These are phyloP conservation scores for Colletotrichum cuscutae DNA, from an alignment of 2,329 filamentous ascomycete genomes.

Conservation along the genomic window DNA sequence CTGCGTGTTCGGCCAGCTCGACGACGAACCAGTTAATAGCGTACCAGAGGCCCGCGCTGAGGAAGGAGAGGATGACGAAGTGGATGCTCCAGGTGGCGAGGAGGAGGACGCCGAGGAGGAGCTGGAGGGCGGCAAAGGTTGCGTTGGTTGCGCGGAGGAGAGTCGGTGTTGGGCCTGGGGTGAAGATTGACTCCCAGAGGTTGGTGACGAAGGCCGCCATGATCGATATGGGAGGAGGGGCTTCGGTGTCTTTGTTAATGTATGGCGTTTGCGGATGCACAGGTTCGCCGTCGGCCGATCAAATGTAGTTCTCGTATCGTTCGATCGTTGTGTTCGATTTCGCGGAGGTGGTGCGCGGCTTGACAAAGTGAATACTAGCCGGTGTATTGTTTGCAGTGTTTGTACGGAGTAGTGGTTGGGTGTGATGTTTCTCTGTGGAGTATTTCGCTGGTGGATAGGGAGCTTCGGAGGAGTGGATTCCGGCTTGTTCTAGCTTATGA, in stretches of 20 bases:
- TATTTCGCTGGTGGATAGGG: neutral
- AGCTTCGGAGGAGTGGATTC: neutral
- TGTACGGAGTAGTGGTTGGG: neutral
- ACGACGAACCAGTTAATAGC: conserved; percentile 96
- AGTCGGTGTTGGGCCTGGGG: conserved; percentile 87
- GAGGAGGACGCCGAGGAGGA: conserved; percentile 80
- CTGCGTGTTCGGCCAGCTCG: conserved; percentile 62
- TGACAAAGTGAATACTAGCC: neutral
- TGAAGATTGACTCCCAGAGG: conserved; percentile 94
- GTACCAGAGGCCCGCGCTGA: conserved; percentile 88
- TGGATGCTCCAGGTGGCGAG: conserved; percentile 87
- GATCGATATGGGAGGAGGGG: conserved; percentile 22
- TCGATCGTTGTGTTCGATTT: neutral
- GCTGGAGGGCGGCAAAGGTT: conserved; percentile 86
- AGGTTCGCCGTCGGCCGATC: neutral
- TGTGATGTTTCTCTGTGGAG: neutral
- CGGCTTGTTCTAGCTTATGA: neutral
- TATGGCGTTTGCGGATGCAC: neutral
- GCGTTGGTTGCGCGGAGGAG: conserved; percentile 90
- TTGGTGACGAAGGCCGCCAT: conserved; percentile 76
- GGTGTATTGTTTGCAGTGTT: neutral
- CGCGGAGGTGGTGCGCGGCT: neutral
- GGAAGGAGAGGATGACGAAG: conserved; percentile 82
- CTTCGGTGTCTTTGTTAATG: neutral
- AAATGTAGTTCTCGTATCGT: neutral